phyloP scores from a whole-genome alignment of 768 basidiomycete genomes.

The Boletellus emodensis region DNA sequence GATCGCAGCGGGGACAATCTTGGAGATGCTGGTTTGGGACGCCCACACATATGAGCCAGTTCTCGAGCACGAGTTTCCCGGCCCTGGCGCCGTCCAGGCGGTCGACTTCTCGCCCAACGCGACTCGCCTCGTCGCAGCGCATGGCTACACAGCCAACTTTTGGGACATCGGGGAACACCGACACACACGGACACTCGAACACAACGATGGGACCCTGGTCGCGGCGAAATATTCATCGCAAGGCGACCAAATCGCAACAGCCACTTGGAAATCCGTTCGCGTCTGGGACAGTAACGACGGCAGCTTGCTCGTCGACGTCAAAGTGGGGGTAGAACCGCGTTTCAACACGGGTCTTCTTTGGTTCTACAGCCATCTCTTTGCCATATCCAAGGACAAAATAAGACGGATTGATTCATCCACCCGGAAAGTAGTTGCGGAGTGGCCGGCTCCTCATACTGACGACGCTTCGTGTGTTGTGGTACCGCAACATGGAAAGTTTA shows the following conservation, averaged over 20 bases:
- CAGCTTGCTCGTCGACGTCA: background rate
- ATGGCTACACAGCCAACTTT: no score
- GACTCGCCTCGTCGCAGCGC: no score
- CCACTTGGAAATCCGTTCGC: background rate
- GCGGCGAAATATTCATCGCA: background rate
- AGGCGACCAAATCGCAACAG: background rate
- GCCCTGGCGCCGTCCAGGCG: no score
- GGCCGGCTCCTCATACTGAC: background rate
- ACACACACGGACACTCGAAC: background rate
- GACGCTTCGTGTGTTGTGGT: constrained; percentile 1
- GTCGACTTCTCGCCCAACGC: background rate
- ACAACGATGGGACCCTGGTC: background rate
- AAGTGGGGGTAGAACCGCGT: background rate
- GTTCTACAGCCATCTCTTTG: background rate
- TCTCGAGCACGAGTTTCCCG: no score
- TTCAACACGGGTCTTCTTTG: background rate
- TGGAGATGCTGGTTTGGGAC: background rate
- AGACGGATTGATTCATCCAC: background rate
- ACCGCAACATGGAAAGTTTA: background rate
- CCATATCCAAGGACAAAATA: background rate
- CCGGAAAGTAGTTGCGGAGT: background rate
- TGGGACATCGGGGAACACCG: background rate
- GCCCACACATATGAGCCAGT: background rate
- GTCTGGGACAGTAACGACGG: background rate
- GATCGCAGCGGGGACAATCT: background rate